Conservation (phyloP, 2,329 filamentous ascomycete genomes). For the Akanthomyces muscarius region DNA sequence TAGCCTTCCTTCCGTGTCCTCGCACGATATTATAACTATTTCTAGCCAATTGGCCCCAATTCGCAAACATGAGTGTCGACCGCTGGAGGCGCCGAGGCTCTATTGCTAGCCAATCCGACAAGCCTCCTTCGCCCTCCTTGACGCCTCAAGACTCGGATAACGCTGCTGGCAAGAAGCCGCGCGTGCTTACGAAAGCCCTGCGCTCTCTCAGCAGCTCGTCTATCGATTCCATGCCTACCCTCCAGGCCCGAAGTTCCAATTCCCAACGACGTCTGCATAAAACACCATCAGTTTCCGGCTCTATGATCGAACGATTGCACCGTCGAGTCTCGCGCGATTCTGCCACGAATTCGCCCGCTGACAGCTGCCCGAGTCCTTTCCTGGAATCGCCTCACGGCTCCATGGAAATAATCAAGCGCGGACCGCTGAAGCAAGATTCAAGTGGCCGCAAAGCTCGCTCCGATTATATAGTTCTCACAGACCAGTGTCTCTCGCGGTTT, state of each 20-base stretch:
- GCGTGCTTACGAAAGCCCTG: slow-evolving; percentile 34
- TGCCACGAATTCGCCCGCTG: slow-evolving; percentile 28
- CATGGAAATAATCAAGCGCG: slow-evolving; percentile 42
- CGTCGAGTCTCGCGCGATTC: slow-evolving; percentile 38
- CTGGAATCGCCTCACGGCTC: slow-evolving; percentile 31
- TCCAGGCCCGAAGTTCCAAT: slow-evolving; percentile 29
- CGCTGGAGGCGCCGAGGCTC: slow-evolving; percentile 16
- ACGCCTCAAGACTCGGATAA: slow-evolving; percentile 1
- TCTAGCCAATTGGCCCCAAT: not conserved
- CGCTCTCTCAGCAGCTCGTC: slow-evolving; percentile 39
- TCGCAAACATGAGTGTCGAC: slow-evolving; percentile 15
- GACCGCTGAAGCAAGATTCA: slow-evolving; percentile 46
- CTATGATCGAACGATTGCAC: slow-evolving; percentile 40
- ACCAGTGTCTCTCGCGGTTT: slow-evolving; percentile 49
- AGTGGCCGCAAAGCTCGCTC: slow-evolving; percentile 46
- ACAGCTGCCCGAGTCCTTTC: slow-evolving; percentile 25
- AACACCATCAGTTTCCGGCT: slow-evolving; percentile 34
- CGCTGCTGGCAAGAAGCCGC: slow-evolving; percentile 33
- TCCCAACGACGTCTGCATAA: slow-evolving; percentile 36
- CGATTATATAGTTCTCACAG: slow-evolving; percentile 50
- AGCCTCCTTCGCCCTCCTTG: slow-evolving; percentile 4
- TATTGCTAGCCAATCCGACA: not conserved
- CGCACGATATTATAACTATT: not conserved
- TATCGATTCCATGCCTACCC: slow-evolving; percentile 36
- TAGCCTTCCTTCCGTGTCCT: not conserved